phyloP scores from a whole-genome alignment of 371 early-diverging fungal genomes.

The Dichotomocladium elegans region DNA sequence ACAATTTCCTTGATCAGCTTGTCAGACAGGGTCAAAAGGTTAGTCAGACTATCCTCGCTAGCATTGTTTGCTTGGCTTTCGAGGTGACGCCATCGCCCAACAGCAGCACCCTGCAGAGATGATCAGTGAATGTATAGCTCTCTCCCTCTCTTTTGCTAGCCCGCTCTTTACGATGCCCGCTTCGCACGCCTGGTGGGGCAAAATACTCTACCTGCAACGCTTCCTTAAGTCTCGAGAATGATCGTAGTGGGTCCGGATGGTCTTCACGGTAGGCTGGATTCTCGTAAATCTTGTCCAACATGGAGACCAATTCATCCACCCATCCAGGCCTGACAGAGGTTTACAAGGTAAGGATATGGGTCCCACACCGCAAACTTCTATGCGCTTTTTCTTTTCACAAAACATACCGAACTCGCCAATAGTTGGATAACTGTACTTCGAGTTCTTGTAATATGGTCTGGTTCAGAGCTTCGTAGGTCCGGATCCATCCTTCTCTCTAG shows the following conservation, averaged over 20 bases:
- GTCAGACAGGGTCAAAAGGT: conserved; percentile 39
- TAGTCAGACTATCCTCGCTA: conserved; percentile 20
- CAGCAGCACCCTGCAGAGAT: conserved; percentile 31
- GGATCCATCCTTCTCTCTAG: conserved; percentile 34
- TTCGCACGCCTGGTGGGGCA: not conserved
- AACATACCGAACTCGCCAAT: conserved; percentile 39
- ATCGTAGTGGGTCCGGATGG: conserved; percentile 31
- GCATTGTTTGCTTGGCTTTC: too few species aligned
- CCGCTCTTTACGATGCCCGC: not conserved
- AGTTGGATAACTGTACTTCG: conserved; percentile 33
- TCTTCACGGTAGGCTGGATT: conserved; percentile 39
- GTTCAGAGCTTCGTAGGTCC: conserved; percentile 40
- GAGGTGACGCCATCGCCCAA: too few species aligned
- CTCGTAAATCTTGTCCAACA: conserved; percentile 48
- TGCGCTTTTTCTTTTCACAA: too few species aligned
- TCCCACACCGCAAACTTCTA: too few species aligned
- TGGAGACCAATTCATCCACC: conserved; percentile 28
- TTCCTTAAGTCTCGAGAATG: conserved; percentile 34
- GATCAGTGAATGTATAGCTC: too few species aligned
- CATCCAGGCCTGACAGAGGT: conserved; percentile 26
- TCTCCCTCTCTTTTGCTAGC: conserved; percentile 42
- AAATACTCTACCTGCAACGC: conserved; percentile 32
- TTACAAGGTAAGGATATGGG: too few species aligned
- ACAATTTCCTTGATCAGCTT: conserved; percentile 42
- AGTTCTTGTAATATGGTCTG: conserved; percentile 28